phyloP scores from a whole-genome alignment of 306 rosid species.

The Lotus japonicus region DNA sequence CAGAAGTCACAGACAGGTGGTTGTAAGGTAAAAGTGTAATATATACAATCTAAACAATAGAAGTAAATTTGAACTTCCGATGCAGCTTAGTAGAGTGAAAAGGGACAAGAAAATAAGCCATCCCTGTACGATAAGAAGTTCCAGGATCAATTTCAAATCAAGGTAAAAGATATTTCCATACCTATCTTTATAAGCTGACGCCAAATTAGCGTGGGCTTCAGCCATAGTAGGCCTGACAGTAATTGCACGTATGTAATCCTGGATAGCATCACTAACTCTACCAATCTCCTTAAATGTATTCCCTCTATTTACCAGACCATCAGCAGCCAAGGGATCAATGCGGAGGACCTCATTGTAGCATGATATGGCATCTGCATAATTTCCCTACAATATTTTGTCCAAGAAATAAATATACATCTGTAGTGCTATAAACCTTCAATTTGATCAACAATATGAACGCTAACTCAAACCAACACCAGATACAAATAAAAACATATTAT shows the following conservation, averaged over 20 bases:
- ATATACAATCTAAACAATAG: neutral
- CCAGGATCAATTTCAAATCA: neutral
- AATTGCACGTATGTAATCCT: slow-evolving; percentile 77
- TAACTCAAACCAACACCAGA: neutral
- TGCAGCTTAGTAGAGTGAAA: neutral
- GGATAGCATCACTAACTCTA: slow-evolving; percentile 93
- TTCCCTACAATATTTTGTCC: slow-evolving; percentile 52
- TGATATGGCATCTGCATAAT: slow-evolving; percentile 91
- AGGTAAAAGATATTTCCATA: slow-evolving; percentile 8
- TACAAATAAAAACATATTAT: neutral
- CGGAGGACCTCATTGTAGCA: slow-evolving; percentile 98
- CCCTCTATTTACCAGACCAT: slow-evolving; percentile 97
- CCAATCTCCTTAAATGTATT: slow-evolving; percentile 98
- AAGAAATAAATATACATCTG: neutral
- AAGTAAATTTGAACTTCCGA: neutral
- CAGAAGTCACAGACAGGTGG: neutral
- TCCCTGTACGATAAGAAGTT: neutral
- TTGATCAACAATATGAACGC: neutral
- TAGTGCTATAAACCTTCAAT: neutral
- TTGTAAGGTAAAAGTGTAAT: neutral
- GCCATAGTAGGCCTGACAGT: slow-evolving; percentile 85
- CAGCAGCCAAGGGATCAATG: slow-evolving; percentile 97
- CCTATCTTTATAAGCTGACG: slow-evolving; percentile 99
- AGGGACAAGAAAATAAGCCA: neutral
- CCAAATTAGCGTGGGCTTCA: slow-evolving; percentile 99